These are phyloP conservation scores for Gymnopus androsaceus DNA, from an alignment of 1,284 basidiomycete species.

Conservation along the genomic window DNA sequence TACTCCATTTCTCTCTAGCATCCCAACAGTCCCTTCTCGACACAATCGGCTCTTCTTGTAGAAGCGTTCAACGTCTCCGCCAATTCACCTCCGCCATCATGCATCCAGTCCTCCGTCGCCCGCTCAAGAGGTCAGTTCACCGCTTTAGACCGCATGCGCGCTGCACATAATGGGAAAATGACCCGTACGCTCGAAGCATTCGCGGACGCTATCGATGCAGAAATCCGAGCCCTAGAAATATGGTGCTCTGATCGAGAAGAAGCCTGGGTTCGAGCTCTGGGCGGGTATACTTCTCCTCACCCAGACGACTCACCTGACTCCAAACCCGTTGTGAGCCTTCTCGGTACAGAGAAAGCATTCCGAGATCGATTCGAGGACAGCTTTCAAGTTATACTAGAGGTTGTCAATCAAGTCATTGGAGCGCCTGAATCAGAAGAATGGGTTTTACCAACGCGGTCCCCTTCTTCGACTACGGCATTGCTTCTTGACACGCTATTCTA, in stretches of 20 bases:
- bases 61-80: slow-evolving; percentile 61
- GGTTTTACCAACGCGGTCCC: slow-evolving; percentile 42
- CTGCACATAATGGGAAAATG: slow-evolving; percentile 18
- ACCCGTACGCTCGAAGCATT: slow-evolving; percentile 80
- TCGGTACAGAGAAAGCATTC: slow-evolving; percentile 62
- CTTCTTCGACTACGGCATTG: slow-evolving; percentile 52
- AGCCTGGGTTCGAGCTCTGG: slow-evolving; percentile 56
- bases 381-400: slow-evolving; percentile 55
- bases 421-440: slow-evolving; percentile 25
- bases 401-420: slow-evolving; percentile 39
- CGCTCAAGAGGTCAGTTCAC: slow-evolving; percentile 17
- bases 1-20: slow-evolving; percentile 64
- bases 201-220: slow-evolving; percentile 67
- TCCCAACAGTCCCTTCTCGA: slow-evolving; percentile 65
- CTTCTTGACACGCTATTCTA: slow-evolving; percentile 67
- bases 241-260: slow-evolving; percentile 78
- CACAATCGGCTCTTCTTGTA: slow-evolving; percentile 56
- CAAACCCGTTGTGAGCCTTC: slow-evolving; percentile 62
- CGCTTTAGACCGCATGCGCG: slow-evolving; percentile 3
- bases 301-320: slow-evolving; percentile 17
- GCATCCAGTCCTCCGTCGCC: slow-evolving; percentile 10
- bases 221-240: slow-evolving; percentile 57
- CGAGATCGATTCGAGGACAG: slow-evolving; percentile 55
- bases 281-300: slow-evolving; percentile 25
- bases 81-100: slow-evolving; percentile 54